phyloP scores from a whole-genome alignment of 2,329 filamentous ascomycete species.

The Colletotrichum zoysiae region DNA sequence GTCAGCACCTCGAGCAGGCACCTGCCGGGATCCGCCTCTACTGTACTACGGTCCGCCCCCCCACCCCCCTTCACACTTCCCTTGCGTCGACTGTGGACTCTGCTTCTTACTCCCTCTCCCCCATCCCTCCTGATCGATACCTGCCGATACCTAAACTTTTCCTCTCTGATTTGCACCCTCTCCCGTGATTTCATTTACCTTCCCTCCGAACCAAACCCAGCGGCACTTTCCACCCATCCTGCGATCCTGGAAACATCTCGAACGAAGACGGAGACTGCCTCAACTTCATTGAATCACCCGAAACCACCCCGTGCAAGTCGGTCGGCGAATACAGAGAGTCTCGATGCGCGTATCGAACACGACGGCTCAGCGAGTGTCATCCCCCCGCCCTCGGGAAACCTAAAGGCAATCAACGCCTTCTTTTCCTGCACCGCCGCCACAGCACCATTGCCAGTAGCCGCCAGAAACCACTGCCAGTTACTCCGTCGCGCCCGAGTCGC shows the following conservation, averaged over 20 bases:
- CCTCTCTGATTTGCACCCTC: background rate
- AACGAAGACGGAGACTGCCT: conserved; percentile 8
- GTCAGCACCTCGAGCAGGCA: conserved; percentile 18
- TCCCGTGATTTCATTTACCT: background rate
- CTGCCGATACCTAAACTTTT: conserved; percentile 18
- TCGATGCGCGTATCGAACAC: conserved; percentile 30
- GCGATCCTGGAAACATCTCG: conserved; percentile 25
- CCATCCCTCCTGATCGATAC: conserved; percentile 16
- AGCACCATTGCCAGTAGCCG: background rate
- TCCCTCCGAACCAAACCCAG: background rate
- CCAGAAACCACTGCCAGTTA: conserved; percentile 4
- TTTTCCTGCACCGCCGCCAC: conserved; percentile 6
- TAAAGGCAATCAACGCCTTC: conserved; percentile 27
- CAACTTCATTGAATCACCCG: conserved; percentile 1
- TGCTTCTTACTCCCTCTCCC: background rate
- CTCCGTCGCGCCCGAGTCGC: conserved; percentile 1
- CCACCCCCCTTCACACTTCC: conserved; percentile 5
- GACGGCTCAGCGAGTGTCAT: conserved; percentile 29
- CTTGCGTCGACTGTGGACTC: conserved; percentile 20
- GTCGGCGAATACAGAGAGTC: conserved; percentile 7
- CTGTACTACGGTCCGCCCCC: conserved; percentile 2
- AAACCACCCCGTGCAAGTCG: background rate
- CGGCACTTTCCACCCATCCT: conserved; percentile 6
- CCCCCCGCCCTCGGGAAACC: conserved; percentile 29
- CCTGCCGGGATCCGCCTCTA: conserved; percentile 17